Evolutionary conservation across 1,139 yeast species (phyloP).

Genomic region (Zygoascus sp.): DNA sequence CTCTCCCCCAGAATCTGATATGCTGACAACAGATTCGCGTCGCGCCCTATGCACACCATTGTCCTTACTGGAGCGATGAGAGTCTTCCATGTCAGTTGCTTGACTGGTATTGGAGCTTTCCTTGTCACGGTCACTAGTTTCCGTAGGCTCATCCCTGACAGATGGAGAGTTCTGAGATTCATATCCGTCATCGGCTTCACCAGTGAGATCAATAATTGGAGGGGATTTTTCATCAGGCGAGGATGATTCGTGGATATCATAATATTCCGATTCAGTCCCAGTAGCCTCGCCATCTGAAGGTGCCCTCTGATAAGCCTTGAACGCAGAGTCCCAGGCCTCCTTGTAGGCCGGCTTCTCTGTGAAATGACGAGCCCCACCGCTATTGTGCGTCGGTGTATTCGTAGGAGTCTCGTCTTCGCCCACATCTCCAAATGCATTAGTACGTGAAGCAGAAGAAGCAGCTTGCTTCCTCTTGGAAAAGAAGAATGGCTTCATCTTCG

Average conservation of each 20-base stretch:
- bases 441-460: neutral
- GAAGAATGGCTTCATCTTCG: conserved; percentile 1
- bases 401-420: conserved; percentile 4
- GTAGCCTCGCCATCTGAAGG: conserved; percentile 5
- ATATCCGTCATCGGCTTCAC: conserved; percentile 16
- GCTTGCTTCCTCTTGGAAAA: conserved; percentile 8
- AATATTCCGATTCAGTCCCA: conserved; percentile 6
- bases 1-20: conserved; percentile 2
- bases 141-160: neutral
- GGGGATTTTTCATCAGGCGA: conserved; percentile 7
- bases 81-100: neutral
- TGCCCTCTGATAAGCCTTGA: conserved; percentile 4
- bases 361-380: conserved; percentile 8
- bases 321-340: conserved; percentile 7
- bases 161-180: neutral
- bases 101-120: neutral
- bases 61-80: neutral
- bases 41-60: neutral
- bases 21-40: neutral
- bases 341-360: conserved; percentile 9
- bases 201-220: conserved; percentile 21
- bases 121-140: neutral
- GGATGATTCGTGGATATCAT: neutral
- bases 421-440: neutral
- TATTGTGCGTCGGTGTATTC: neutral